Conservation (phyloP, 495 filamentous ascomycete genomes). For the Penicillium desertorum region DNA sequence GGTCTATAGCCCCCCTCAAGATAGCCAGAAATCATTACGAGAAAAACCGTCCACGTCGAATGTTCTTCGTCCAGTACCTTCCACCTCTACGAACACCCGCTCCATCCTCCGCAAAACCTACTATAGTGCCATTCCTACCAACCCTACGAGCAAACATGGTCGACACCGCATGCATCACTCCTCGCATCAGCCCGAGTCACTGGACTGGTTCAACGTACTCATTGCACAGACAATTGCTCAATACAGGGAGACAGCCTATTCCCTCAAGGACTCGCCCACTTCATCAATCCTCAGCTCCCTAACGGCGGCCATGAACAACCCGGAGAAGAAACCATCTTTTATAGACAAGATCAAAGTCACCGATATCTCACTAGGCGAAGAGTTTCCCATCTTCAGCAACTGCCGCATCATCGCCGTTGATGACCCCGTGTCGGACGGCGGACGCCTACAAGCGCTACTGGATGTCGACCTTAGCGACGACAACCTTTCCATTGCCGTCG, state of each 20-base stretch:
- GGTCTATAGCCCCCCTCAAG: slow-evolving; percentile 40
- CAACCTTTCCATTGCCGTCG: slow-evolving; percentile 88
- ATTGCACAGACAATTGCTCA: slow-evolving; percentile 97
- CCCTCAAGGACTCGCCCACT: slow-evolving; percentile 68
- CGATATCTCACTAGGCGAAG: slow-evolving; percentile 89
- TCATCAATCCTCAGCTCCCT: slow-evolving; percentile 88
- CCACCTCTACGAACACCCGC: slow-evolving; percentile 69
- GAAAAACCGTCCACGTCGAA: slow-evolving; percentile 75
- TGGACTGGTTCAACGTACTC: slow-evolving; percentile 99
- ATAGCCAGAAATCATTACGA: slow-evolving; percentile 51
- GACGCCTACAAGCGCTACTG: slow-evolving; percentile 86
- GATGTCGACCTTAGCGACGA: slow-evolving; percentile 92
- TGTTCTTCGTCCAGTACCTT: slow-evolving; percentile 61
- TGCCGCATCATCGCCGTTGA: slow-evolving; percentile 78
- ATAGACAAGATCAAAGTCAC: slow-evolving; percentile 91
- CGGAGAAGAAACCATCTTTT: slow-evolving; percentile 78
- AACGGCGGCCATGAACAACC: slow-evolving; percentile 80
- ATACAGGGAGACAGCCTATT: slow-evolving; percentile 80
- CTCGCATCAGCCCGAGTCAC: slow-evolving; percentile 94
- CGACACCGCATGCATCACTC: slow-evolving; percentile 53
- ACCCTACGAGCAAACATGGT: slow-evolving; percentile 44
- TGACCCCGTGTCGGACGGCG: slow-evolving; percentile 52
- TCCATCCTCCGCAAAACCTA: slow-evolving; percentile 95
- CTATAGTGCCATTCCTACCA: slow-evolving; percentile 75
- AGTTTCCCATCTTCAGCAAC: slow-evolving; percentile 98